Percentiles rank a stretch among this genome's conserved stretches.
Conservation (phyloP, 2,329 filamentous ascomycete genomes). For the Neophaeococcomyces mojaviensis region DNA sequence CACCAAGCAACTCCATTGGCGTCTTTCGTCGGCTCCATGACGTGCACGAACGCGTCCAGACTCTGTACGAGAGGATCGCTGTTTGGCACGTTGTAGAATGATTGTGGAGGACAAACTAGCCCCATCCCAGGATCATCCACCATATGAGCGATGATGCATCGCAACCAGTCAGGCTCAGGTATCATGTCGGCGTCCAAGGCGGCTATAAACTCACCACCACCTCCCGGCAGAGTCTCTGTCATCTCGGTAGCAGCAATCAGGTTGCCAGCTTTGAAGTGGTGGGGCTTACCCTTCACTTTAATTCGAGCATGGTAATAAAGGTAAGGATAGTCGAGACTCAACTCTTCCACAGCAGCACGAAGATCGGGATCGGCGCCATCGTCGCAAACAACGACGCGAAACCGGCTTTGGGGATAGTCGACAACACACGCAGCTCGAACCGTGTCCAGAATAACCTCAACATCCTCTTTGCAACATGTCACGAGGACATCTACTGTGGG, state of each 20-base stretch:
- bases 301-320: constrained; percentile 37
- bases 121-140: constrained; percentile 23
- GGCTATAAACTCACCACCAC: constrained; percentile 45
- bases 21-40: constrained; percentile 26
- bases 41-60: constrained; percentile 26
- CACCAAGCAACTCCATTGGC: constrained; percentile 26
- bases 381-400: constrained; percentile 48
- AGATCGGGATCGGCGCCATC: constrained; percentile 37
- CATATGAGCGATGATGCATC: constrained; percentile 24
- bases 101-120: constrained; percentile 20
- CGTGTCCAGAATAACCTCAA: constrained; percentile 50
- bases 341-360: constrained; percentile 28
- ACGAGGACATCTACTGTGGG: constrained; percentile 51
- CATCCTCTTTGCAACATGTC: constrained; percentile 51
- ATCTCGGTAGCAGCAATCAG: constrained; percentile 51
- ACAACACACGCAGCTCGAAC: constrained; percentile 44
- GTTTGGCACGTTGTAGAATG: constrained; percentile 41
- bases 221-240: constrained; percentile 47
- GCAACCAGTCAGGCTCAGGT: constrained; percentile 26
- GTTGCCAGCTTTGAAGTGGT: constrained; percentile 26
- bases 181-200: constrained; percentile 28
- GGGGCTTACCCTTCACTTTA: constrained; percentile 30
- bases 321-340: constrained; percentile 31
- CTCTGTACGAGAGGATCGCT: constrained; percentile 26
- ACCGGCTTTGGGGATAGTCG: constrained; percentile 48